Base-by-base conservation (phyloP, 2,329 filamentous ascomycete species). In the Sclerotinia minor region DNA sequence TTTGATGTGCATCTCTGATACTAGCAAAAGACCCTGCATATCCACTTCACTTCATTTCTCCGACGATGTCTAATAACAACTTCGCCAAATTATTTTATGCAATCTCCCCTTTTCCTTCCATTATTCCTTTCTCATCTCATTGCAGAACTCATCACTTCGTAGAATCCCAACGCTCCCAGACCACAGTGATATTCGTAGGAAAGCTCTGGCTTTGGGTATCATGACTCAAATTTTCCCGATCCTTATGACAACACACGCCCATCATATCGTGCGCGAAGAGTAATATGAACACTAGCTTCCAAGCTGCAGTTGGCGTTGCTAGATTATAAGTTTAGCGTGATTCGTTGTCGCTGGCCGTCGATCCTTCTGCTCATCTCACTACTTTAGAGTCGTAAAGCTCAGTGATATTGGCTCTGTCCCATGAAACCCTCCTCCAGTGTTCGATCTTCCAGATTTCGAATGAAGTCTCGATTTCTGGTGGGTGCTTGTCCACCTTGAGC, bases 341-440 rank as follows among this genome's bases (percentile, higher is more conserved):
- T 53, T 41, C 32, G n/a, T 29, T 53, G 45, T 52, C 41, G 65
- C 53, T 47, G 32, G 32, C n/a, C 26, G 8, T 53, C 45, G 24
- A 67, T 61, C 35, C 32, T 53, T 54, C 47, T 53, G 32, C 55
- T 60, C 55, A 29, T 66, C 54, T 38, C 29, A 50, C 65, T 29
- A 38, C 32, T 38, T 41, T 2, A 49, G 13, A 9, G n/a, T 66
- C 26, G 41, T 52, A 15, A 4, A 66, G 63, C 67, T 78, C 90
- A 96, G 79, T 95, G 92, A 82, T 88, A 89, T 64, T 83, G 81
- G 69, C 80, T 84, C 76, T 86, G 87, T 71, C 84, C 85, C 87
- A 93, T 91, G 76, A 93, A 97, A 2, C 93, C 92, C 79, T 98
- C 94, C 78, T 97, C 94, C 67, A 98, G 82, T 2, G 94, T 97